These are phyloP conservation scores for Camellia lanceoleosa DNA, from an alignment of 148 eudicot species.

Conservation along the genomic window DNA sequence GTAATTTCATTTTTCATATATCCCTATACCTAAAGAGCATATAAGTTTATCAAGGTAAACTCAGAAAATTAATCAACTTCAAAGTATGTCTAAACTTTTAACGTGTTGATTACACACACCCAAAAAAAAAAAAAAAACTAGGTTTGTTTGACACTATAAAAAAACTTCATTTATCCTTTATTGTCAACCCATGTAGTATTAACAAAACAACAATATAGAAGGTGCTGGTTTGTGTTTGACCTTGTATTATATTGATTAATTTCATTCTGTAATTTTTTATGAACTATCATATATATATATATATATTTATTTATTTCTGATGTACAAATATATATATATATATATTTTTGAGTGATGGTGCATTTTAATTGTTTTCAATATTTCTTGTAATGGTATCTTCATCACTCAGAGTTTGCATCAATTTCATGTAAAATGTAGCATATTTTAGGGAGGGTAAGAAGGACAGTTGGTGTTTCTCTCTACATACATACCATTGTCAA, in stretches of 20 bases:
- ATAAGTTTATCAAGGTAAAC: too few species aligned
- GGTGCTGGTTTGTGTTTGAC: background rate
- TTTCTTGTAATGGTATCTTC: background rate
- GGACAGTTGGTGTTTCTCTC: too few species aligned
- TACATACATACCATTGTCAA: background rate
- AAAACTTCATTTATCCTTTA: background rate
- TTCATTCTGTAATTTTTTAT: background rate
- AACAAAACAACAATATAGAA: background rate
- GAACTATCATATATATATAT: background rate
- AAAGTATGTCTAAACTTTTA: too few species aligned
- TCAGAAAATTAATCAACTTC: too few species aligned
- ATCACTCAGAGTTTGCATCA: constrained; percentile 2
- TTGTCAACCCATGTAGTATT: background rate
- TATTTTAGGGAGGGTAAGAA: background rate
- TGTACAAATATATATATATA: too few species aligned
- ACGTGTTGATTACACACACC: too few species aligned
- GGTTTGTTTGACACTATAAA: too few species aligned
- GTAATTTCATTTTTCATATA: too few species aligned
- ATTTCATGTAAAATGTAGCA: background rate
- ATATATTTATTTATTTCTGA: too few species aligned
- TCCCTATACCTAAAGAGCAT: too few species aligned
- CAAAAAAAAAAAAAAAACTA: too few species aligned
- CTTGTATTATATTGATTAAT: background rate
- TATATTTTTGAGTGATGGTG: background rate
- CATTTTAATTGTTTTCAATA: background rate